Evolutionary conservation across 306 rosid genomes (phyloP).

Genomic region (Malus orientalis): DNA sequence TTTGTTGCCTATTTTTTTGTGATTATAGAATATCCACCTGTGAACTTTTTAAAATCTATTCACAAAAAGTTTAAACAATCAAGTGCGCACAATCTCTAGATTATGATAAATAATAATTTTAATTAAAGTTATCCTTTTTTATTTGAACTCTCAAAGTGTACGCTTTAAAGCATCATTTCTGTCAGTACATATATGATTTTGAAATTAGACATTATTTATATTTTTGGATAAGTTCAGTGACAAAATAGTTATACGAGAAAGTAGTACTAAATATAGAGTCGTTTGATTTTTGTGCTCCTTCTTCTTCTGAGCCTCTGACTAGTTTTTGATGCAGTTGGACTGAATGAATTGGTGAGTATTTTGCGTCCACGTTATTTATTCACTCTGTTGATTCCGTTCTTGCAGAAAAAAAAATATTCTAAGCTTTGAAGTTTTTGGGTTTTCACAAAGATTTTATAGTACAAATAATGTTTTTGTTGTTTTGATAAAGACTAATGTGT

Average conservation of each 20-base stretch:
- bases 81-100: neutral
- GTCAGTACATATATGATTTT: slow-evolving; percentile 4
- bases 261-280: neutral
- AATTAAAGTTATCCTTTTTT: neutral
- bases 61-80: neutral
- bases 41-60: neutral
- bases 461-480: neutral
- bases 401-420: neutral
- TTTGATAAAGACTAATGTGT: too few species aligned
- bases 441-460: neutral
- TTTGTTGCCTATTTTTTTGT: slow-evolving; percentile 27
- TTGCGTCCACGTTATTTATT: too few species aligned
- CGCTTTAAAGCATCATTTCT: slow-evolving; percentile 17
- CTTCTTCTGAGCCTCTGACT: slow-evolving; percentile 2
- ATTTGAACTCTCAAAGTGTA: neutral
- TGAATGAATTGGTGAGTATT: slow-evolving; percentile 16
- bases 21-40: slow-evolving; percentile 21
- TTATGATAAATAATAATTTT: too few species aligned
- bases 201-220: slow-evolving; percentile 17
- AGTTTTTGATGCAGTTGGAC: neutral
- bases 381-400: neutral
- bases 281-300: slow-evolving; percentile 1
- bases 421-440: neutral
- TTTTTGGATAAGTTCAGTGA: slow-evolving; percentile 19
- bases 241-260: slow-evolving; percentile 3